Evolutionary conservation across 2,329 filamentous ascomycete genomes (phyloP).

Genomic region (Colletotrichum godetiae): DNA sequence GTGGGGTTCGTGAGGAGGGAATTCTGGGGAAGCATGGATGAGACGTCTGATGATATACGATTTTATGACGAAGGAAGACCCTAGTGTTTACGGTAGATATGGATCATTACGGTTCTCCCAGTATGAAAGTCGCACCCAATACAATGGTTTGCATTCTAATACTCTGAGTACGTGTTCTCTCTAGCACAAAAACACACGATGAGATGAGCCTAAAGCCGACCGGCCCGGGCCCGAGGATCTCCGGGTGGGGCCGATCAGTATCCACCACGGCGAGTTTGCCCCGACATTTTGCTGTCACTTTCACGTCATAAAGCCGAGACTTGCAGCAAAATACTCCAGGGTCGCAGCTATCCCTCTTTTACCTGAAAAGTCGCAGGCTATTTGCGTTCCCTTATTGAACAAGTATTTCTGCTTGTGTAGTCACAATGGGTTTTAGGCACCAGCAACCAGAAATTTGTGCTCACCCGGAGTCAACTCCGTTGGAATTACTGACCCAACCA

Average conservation of each 20-base stretch:
- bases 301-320: neutral
- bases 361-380: too few species aligned
- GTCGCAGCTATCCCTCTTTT: neutral
- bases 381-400: too few species aligned
- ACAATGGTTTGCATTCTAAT: neutral
- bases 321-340: neutral
- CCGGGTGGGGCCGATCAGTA: neutral
- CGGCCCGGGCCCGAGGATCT: neutral
- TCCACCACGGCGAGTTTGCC: neutral
- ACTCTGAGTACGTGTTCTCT: neutral
- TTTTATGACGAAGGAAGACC: neutral
- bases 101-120: neutral
- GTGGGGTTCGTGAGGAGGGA: neutral
- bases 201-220: neutral
- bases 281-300: neutral
- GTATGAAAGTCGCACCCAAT: neutral
- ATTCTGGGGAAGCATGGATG: neutral
- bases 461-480: neutral
- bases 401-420: too few species aligned
- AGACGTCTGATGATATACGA: neutral
- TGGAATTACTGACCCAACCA: too few species aligned
- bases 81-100: neutral
- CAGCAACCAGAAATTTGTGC: too few species aligned
- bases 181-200: neutral
- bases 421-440: too few species aligned